These are phyloP conservation scores for Vigna radiata DNA, from an alignment of 306 rosid species.

Conservation along the genomic window DNA sequence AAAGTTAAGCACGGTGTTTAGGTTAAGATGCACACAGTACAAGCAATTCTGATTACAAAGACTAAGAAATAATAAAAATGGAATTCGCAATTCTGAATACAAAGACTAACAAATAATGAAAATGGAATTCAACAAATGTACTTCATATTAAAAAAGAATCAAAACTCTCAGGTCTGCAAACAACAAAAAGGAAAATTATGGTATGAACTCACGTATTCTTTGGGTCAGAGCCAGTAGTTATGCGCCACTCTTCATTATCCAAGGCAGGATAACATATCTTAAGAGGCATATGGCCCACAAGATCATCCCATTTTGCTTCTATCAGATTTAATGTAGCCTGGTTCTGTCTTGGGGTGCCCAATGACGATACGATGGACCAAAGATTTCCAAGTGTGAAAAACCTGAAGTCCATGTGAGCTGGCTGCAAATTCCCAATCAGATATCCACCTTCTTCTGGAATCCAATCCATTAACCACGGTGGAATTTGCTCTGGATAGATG, in stretches of 20 bases:
- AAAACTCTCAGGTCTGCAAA: conserved; percentile 1
- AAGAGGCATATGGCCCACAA: conserved; percentile 79
- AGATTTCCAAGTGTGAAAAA: conserved; percentile 86
- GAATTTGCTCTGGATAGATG: conserved; percentile 98
- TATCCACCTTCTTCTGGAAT: conserved; percentile 95
- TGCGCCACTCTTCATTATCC: conserved; percentile 84
- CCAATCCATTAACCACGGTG: conserved; percentile 97
- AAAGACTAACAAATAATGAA: conserved; percentile 7
- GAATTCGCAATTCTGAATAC: conserved; percentile 30
- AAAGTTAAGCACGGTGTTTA: conserved; percentile 41
- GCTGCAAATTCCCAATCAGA: conserved; percentile 93
- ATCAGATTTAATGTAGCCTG: conserved; percentile 76
- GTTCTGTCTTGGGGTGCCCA: conserved; percentile 75
- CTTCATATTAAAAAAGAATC: not conserved
- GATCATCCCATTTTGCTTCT: conserved; percentile 90
- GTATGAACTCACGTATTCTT: conserved; percentile 87
- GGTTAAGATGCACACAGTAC: conserved; percentile 17
- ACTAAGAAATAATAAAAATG: not conserved
- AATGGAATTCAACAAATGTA: not conserved
- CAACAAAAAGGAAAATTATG: not conserved
- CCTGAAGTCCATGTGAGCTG: conserved; percentile 96
- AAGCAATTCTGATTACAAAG: conserved; percentile 33
- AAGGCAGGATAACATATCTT: conserved; percentile 90
- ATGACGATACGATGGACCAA: conserved; percentile 81
- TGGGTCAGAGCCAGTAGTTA: conserved; percentile 84